Conservation (phyloP, 306 rosid species). For the Dalbergia oliveri region DNA sequence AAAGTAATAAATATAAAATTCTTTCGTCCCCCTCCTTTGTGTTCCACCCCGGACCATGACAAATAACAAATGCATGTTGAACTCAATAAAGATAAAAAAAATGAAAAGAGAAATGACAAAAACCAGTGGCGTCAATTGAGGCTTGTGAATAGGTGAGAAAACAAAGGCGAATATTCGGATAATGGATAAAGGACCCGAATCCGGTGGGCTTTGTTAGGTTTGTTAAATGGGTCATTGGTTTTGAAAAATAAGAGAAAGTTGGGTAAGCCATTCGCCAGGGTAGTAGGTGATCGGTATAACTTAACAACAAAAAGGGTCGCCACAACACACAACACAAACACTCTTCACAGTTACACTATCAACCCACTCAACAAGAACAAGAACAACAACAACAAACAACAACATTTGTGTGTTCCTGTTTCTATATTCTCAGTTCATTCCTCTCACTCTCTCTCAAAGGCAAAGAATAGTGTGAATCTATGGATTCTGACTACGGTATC, state of each 20-base stretch:
- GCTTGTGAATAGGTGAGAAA: not conserved
- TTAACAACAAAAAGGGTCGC: slow-evolving; percentile 33
- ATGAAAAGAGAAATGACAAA: not conserved
- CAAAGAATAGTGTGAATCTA: slow-evolving; percentile 25
- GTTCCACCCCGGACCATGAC: not conserved
- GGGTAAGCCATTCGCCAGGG: not conserved
- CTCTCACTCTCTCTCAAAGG: not conserved
- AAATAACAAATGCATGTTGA: slow-evolving; percentile 16
- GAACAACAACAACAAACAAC: slow-evolving; percentile 24
- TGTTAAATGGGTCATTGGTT: slow-evolving; percentile 39
- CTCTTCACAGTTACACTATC: slow-evolving; percentile 36
- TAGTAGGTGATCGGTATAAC: slow-evolving; percentile 23
- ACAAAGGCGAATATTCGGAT: slow-evolving; percentile 44
- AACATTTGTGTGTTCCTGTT: slow-evolving; percentile 27
- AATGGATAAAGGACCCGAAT: slow-evolving; percentile 35
- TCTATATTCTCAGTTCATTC: not conserved
- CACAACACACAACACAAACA: not conserved
- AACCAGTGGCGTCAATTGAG: not conserved
- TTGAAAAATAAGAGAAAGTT: slow-evolving; percentile 41
- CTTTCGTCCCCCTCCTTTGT: slow-evolving; percentile 1
- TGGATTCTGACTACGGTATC: slow-evolving; percentile 93
- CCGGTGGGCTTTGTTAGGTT: slow-evolving; percentile 47
- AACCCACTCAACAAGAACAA: slow-evolving; percentile 1
- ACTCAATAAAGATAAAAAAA: not conserved
- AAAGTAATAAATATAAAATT: not conserved